These are phyloP conservation scores for Pelargonium fulgidum DNA, from an alignment of 441 rosid genomes.

Conservation along the genomic window DNA sequence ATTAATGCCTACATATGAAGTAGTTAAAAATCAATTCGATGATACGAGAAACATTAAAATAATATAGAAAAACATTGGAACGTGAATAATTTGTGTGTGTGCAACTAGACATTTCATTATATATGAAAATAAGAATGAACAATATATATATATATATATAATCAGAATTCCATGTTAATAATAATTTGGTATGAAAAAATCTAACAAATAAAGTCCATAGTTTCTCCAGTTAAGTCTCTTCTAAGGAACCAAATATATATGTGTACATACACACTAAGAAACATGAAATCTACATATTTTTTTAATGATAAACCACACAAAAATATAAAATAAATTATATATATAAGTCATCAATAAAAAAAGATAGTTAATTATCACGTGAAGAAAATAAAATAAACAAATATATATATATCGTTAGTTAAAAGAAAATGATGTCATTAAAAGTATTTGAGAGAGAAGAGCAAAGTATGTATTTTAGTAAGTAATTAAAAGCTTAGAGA, in stretches of 20 bases:
- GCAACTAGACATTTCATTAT: too few relatives aligned
- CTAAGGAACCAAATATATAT: neutral
- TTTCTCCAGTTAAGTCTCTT: neutral
- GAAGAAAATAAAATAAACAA: neutral
- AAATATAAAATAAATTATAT: neutral
- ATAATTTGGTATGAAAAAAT: neutral
- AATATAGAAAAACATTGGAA: too few relatives aligned
- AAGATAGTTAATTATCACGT: neutral
- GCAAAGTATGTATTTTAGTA: neutral
- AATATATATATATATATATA: neutral
- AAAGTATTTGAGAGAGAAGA: neutral
- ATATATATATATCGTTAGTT: neutral
- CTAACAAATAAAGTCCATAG: neutral
- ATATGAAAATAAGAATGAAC: too few relatives aligned
- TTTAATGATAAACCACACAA: neutral
- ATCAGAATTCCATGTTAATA: neutral
- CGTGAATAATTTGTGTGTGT: too few relatives aligned
- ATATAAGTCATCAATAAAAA: neutral
- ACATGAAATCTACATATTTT: neutral
- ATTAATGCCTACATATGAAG: too few relatives aligned
- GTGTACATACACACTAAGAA: too few relatives aligned
- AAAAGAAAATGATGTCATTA: slow-evolving; percentile 1
- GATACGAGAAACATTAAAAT: too few relatives aligned
- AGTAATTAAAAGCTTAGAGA: neutral
- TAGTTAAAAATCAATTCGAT: too few relatives aligned